Conservation (phyloP, 768 basidiomycete species). For the Fibroporia radiculosa region DNA sequence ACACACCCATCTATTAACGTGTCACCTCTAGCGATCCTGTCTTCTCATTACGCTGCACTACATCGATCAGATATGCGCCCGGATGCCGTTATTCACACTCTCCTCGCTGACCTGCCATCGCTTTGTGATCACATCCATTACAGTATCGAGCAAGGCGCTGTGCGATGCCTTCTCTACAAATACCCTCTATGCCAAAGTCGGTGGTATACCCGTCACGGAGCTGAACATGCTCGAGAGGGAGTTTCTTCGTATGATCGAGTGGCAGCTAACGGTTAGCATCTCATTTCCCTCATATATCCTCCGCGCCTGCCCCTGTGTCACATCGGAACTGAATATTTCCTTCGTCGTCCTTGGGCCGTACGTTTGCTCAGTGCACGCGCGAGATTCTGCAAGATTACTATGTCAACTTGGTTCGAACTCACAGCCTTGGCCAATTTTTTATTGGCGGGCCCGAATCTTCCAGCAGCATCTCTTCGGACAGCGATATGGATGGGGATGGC, state of each 20-base stretch:
- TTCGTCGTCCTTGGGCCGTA: slow-evolving; percentile 22
- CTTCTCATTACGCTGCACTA: slow-evolving; percentile 81
- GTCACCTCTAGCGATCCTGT: slow-evolving; percentile 54
- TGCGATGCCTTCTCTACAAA: slow-evolving; percentile 97
- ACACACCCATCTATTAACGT: neutral
- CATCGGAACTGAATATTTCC: slow-evolving; percentile 4
- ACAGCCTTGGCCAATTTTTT: slow-evolving; percentile 53
- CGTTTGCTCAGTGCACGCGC: slow-evolving; percentile 65
- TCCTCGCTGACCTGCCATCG: slow-evolving; percentile 96
- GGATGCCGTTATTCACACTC: slow-evolving; percentile 83
- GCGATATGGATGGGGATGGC: slow-evolving; percentile 45
- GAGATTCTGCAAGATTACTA: slow-evolving; percentile 92
- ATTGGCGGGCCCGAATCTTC: slow-evolving; percentile 36
- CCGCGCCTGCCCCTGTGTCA: neutral
- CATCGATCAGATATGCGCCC: slow-evolving; percentile 89
- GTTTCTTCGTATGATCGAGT: slow-evolving; percentile 86
- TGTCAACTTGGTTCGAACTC: slow-evolving; percentile 84
- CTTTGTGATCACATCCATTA: slow-evolving; percentile 90
- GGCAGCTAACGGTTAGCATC: slow-evolving; percentile 82
- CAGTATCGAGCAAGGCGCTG: slow-evolving; percentile 89
- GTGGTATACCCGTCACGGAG: slow-evolving; percentile 86
- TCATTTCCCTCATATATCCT: neutral
- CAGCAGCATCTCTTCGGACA: slow-evolving; percentile 32
- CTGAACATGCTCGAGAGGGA: slow-evolving; percentile 94
- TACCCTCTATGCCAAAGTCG: slow-evolving; percentile 90